phyloP scores from a whole-genome alignment of 306 rosid genomes.

The Rosa multiflora region DNA sequence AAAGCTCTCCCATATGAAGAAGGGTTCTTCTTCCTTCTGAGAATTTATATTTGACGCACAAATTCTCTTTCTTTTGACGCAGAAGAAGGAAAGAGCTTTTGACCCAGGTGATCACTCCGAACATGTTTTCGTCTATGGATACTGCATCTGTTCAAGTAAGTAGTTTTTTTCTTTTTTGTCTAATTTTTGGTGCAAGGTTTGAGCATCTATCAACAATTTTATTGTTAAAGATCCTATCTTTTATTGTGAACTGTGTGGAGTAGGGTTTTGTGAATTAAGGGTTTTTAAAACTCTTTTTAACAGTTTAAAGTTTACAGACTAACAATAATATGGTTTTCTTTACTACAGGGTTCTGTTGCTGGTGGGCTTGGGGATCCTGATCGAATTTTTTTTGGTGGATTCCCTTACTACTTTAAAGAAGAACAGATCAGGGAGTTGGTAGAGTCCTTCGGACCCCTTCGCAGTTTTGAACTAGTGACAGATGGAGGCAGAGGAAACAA shows the following conservation, averaged over 20 bases:
- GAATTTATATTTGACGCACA: no score
- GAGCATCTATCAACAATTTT: not conserved
- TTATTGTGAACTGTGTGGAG: not conserved
- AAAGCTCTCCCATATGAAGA: no score
- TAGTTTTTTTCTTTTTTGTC: no score
- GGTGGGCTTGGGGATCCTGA: constrained; percentile 99
- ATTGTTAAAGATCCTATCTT: not conserved
- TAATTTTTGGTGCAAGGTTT: no score
- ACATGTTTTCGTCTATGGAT: not conserved
- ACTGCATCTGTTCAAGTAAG: not conserved
- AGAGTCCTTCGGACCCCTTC: constrained; percentile 91
- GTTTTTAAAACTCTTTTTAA: no score
- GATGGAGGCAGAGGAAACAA: constrained; percentile 89
- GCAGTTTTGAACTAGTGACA: constrained; percentile 91
- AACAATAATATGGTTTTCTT: not conserved
- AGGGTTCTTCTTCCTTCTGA: no score
- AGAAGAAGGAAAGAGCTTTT: no score
- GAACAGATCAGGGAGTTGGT: constrained; percentile 82
- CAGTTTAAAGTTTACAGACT: not conserved
- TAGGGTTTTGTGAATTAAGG: no score
- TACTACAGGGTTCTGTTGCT: constrained; percentile 85
- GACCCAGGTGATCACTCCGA: no score
- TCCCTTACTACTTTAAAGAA: constrained; percentile 92
- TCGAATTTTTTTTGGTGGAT: constrained; percentile 92
- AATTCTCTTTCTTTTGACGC: no score